phyloP scores from a whole-genome alignment of 2,329 filamentous ascomycete species.

The Canariomyces notabilis region DNA sequence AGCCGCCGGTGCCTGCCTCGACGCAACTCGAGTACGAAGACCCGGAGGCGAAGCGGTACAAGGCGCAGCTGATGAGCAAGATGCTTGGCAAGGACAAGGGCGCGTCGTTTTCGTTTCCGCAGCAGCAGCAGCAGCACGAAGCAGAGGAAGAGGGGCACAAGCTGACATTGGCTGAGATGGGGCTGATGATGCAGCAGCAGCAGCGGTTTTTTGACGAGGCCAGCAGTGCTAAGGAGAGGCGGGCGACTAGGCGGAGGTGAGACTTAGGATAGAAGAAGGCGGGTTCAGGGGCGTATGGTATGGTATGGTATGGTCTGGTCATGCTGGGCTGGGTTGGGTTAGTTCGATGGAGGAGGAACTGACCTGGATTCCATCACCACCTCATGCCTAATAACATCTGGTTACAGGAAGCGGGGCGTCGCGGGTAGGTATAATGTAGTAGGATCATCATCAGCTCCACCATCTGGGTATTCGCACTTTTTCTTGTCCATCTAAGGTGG shows the following conservation, averaged over 20 bases:
- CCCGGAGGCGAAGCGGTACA: constrained; percentile 42
- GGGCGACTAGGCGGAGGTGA: constrained; percentile 10
- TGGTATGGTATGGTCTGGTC: too few species aligned
- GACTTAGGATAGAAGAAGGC: neutral
- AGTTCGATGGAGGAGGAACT: neutral
- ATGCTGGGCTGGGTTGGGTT: neutral
- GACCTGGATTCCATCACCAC: too few species aligned
- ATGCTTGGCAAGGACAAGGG: constrained; percentile 31
- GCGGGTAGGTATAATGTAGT: too few species aligned
- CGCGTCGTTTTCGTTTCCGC: neutral
- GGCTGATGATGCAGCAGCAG: neutral
- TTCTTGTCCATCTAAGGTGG: too few species aligned
- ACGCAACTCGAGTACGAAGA: constrained; percentile 53
- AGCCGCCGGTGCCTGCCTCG: constrained; percentile 32
- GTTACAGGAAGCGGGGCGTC: too few species aligned
- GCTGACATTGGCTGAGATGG: constrained; percentile 15
- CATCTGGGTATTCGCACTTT: too few species aligned
- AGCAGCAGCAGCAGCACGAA: neutral
- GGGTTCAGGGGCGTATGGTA: neutral
- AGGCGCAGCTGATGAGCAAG: constrained; percentile 41
- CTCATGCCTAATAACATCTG: too few species aligned
- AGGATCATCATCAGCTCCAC: too few species aligned
- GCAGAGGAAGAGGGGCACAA: constrained; percentile 4
- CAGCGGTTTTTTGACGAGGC: neutral
- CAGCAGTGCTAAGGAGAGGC: constrained; percentile 4